Percentiles rank a stretch among this genome's conserved stretches.
Evolutionary conservation across 805 yeast species (phyloP).

Genomic region (Candida nitratophila): DNA sequence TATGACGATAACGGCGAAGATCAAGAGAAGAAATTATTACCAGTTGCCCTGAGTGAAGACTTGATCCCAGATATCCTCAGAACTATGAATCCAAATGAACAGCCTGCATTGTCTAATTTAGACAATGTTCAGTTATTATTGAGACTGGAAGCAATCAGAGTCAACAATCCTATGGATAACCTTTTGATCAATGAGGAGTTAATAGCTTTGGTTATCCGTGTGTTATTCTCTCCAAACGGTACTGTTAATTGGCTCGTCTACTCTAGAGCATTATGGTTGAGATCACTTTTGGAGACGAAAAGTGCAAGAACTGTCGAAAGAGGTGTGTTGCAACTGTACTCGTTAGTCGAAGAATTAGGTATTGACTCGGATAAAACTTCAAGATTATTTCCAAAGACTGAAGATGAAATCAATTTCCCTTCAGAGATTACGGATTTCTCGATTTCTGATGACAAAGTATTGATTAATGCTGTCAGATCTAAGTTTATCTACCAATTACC

Average conservation of each 20-base stretch:
- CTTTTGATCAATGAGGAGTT: conserved; percentile 75
- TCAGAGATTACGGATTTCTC: conserved; percentile 9
- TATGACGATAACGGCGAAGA: conserved; percentile 5
- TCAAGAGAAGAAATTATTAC: conserved; percentile 38
- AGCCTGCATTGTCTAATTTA: conserved; percentile 61
- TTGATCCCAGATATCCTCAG: conserved; percentile 50
- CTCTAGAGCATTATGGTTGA: conserved; percentile 81
- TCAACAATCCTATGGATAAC: conserved; percentile 65
- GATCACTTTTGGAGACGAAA: conserved; percentile 76
- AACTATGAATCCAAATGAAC: conserved; percentile 70
- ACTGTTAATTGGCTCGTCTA: conserved; percentile 69
- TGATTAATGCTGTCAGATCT: conserved; percentile 46
- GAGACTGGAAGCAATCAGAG: conserved; percentile 54
- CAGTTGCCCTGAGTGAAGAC: conserved; percentile 55
- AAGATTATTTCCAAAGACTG: conserved; percentile 41
- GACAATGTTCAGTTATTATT: conserved; percentile 73
- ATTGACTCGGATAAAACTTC: conserved; percentile 46
- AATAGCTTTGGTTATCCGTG: conserved; percentile 66
- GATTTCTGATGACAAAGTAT: conserved; percentile 21
- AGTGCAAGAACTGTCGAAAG: conserved; percentile 86
- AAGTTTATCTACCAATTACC: conserved; percentile 70
- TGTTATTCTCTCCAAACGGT: conserved; percentile 45
- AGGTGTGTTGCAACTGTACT: conserved; percentile 88
- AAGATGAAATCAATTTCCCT: conserved; percentile 20
- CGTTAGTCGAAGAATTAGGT: conserved; percentile 84